These are phyloP conservation scores for Exophiala phaeomuriformis DNA, from an alignment of 2,329 filamentous ascomycete genomes.

Conservation along the genomic window DNA sequence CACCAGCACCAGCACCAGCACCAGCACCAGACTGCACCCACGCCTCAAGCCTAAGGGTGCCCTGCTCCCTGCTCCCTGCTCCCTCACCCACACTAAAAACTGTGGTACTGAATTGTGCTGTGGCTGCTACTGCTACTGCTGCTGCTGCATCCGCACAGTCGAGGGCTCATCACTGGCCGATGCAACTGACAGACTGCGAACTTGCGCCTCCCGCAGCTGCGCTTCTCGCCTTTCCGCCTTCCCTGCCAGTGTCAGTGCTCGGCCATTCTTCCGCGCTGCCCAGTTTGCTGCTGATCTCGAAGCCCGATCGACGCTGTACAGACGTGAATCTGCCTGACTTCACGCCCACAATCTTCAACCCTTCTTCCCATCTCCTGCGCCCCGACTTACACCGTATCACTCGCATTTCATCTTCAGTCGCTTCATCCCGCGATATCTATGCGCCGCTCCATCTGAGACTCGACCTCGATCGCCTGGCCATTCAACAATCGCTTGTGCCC, in stretches of 20 bases:
- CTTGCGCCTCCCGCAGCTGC: background rate
- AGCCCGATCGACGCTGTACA: slow-evolving; percentile 4
- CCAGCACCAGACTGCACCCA: too few species aligned
- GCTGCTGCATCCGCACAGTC: background rate
- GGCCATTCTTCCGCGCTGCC: too few species aligned
- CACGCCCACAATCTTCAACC: slow-evolving; percentile 3
- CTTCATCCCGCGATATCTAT: background rate
- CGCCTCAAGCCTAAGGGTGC: too few species aligned
- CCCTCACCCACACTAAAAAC: too few species aligned
- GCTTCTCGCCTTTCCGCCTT: background rate
- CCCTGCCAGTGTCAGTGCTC: background rate
- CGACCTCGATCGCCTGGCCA: slow-evolving; percentile 1
- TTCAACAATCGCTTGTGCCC: slow-evolving; percentile 6
- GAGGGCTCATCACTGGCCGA: background rate
- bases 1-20: too few species aligned
- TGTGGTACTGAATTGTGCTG: too few species aligned
- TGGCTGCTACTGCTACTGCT: too few species aligned
- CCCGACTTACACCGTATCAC: slow-evolving; percentile 6
- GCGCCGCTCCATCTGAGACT: slow-evolving; percentile 8
- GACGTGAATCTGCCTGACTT: slow-evolving; percentile 3
- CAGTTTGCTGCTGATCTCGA: slow-evolving; percentile 5
- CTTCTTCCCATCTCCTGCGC: slow-evolving; percentile 8
- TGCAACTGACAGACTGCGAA: background rate
- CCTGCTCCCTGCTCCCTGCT: too few species aligned
- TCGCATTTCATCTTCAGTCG: background rate